Conservation (phyloP, 2,329 filamentous ascomycete species). For the Chlorencoelia australis region DNA sequence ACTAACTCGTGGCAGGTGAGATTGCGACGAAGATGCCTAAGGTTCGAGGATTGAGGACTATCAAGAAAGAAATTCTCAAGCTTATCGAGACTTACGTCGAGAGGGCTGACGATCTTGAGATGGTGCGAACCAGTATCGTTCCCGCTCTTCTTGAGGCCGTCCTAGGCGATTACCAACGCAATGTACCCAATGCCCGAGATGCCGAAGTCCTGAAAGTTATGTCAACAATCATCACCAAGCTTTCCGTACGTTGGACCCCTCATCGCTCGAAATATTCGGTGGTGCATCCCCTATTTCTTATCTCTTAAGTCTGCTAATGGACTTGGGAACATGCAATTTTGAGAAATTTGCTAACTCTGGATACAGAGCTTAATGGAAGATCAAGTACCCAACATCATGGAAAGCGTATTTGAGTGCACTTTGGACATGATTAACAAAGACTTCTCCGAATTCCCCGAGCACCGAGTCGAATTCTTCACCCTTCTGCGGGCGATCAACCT, state of each 20-base stretch:
- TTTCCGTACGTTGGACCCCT: conserved; percentile 69
- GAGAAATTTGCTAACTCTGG: conserved; percentile 24
- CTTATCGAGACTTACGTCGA: conserved; percentile 97
- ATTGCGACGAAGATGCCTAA: conserved; percentile 96
- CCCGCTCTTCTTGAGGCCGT: conserved; percentile 93
- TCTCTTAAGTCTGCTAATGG: conserved; percentile 9
- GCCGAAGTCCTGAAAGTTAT: conserved; percentile 96
- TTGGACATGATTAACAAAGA: conserved; percentile 99
- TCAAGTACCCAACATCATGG: conserved; percentile 94
- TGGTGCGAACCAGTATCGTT: conserved; percentile 88
- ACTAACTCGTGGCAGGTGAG: conserved; percentile 49
- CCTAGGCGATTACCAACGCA: conserved; percentile 91
- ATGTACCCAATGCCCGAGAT: conserved; percentile 90
- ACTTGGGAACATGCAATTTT: too few relatives aligned
- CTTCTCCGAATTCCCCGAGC: conserved; percentile 97
- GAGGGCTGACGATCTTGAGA: conserved; percentile 91
- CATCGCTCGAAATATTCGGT: conserved; percentile 37
- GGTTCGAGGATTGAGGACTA: conserved; percentile 86
- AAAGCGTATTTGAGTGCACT: conserved; percentile 97
- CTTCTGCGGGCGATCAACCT: conserved; percentile 91
- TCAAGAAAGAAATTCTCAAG: conserved; percentile 99
- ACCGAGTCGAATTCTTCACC: conserved; percentile 99
- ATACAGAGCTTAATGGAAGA: conserved; percentile 86
- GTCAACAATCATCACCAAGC: conserved; percentile 92
- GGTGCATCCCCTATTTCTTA: conserved; percentile 22